Conservation (phyloP, 805 yeast species). For the Yamadazyma akitaensis region DNA sequence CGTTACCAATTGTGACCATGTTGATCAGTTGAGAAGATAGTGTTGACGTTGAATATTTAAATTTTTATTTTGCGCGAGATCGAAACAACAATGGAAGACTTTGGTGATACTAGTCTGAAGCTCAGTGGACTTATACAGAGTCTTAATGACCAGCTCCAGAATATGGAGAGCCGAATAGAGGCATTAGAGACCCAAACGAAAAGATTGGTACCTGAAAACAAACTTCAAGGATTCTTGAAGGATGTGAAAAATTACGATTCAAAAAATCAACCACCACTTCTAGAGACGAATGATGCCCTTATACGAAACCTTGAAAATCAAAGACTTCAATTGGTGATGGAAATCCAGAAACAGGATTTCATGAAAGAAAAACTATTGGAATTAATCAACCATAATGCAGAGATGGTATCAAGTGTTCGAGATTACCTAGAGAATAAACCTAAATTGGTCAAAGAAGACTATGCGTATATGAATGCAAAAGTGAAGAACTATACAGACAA, state of each 20-base stretch:
- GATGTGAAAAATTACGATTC: not conserved
- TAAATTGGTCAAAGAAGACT: constrained; percentile 14
- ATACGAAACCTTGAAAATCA: constrained; percentile 22
- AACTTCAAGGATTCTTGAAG: constrained; percentile 7
- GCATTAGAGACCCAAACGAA: constrained; percentile 18
- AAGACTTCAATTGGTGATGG: constrained; percentile 31
- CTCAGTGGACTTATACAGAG: constrained; percentile 6
- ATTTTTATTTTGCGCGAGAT: not conserved
- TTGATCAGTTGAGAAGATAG: constrained; percentile 4
- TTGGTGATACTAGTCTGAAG: constrained; percentile 12
- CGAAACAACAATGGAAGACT: constrained; percentile 11
- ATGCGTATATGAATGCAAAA: constrained; percentile 6
- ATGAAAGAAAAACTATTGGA: constrained; percentile 29
- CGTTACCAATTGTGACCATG: constrained; percentile 83
- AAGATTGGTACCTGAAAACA: constrained; percentile 17
- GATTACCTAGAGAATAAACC: constrained; percentile 26
- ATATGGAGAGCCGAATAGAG: constrained; percentile 14
- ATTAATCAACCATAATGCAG: constrained; percentile 31
- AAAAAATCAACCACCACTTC: not conserved
- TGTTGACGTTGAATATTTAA: not conserved
- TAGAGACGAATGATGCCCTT: not conserved
- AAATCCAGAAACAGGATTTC: constrained; percentile 38
- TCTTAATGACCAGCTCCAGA: constrained; percentile 9
- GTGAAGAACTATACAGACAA: constrained; percentile 7
- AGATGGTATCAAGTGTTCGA: constrained; percentile 30